phyloP scores from a whole-genome alignment of 257 asterid species.

The Fraxinus excelsior region DNA sequence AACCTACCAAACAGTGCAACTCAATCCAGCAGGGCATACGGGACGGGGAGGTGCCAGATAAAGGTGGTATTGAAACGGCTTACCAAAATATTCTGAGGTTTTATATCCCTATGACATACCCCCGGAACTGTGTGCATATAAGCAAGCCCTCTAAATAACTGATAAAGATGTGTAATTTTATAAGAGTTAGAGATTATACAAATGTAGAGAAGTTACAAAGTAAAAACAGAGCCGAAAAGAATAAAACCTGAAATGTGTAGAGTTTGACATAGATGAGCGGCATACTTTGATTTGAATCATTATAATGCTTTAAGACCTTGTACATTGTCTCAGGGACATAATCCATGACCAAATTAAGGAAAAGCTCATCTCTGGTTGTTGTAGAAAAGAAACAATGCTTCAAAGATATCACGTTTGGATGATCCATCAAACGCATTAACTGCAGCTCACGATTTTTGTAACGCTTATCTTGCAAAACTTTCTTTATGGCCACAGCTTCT shows the following conservation, averaged over 20 bases:
- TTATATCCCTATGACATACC: slow-evolving; percentile 90
- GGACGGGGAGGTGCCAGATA: background rate
- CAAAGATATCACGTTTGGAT: slow-evolving; percentile 73
- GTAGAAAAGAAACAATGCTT: slow-evolving; percentile 96
- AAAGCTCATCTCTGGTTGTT: slow-evolving; percentile 88
- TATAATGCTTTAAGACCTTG: slow-evolving; percentile 82
- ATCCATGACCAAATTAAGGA: slow-evolving; percentile 94
- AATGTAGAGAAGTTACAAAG: background rate
- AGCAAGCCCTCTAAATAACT: slow-evolving; percentile 87
- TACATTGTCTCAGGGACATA: slow-evolving; percentile 88
- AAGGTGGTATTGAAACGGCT: slow-evolving; percentile 8
- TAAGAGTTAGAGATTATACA: slow-evolving; percentile 14
- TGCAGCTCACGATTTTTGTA: slow-evolving; percentile 95
- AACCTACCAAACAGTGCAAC: background rate
- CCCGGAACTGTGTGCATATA: slow-evolving; percentile 84
- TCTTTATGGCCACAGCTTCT: slow-evolving; percentile 85
- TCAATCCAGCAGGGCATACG: background rate
- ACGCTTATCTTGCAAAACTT: slow-evolving; percentile 85
- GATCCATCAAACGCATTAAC: slow-evolving; percentile 90
- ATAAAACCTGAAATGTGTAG: slow-evolving; percentile 81
- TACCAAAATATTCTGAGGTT: slow-evolving; percentile 94
- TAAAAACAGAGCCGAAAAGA: slow-evolving; percentile 7
- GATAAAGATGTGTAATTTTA: slow-evolving; percentile 24
- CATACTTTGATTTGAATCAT: slow-evolving; percentile 83
- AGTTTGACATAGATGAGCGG: slow-evolving; percentile 89